Conservation (phyloP, 495 filamentous ascomycete genomes). For the Aspergillus conjunctus region DNA sequence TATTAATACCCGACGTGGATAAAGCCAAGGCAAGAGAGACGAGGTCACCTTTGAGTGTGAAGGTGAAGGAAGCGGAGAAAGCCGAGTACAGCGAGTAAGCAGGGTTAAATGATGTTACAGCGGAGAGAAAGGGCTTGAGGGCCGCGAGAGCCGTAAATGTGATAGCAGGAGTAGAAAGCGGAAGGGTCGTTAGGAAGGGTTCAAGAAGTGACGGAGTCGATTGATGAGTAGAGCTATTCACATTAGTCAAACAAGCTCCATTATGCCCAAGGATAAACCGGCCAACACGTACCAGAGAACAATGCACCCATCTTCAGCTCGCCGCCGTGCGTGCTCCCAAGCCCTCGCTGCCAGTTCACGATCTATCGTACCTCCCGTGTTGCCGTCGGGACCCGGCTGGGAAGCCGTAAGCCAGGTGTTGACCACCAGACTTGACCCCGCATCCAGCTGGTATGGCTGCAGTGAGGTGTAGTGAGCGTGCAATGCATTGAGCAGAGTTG, state of each 20-base stretch:
- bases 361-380: constrained; percentile 76
- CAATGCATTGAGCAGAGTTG: constrained; percentile 85
- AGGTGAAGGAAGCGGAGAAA: constrained; percentile 75
- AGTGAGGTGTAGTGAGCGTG: constrained; percentile 85
- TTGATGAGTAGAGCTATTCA: constrained; percentile 74
- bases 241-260: background rate
- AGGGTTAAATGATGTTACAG: constrained; percentile 86
- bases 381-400: constrained; percentile 64
- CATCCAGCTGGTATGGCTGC: constrained; percentile 80
- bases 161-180: constrained; percentile 70
- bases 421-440: constrained; percentile 89
- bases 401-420: constrained; percentile 90
- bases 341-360: constrained; percentile 75
- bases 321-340: constrained; percentile 94
- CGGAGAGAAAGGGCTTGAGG: constrained; percentile 81
- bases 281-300: constrained; percentile 68
- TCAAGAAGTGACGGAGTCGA: constrained; percentile 83
- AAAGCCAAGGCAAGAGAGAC: constrained; percentile 74
- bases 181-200: constrained; percentile 79
- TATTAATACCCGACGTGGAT: constrained; percentile 87
- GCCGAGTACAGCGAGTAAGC: constrained; percentile 80
- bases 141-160: constrained; percentile 76
- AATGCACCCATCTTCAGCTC: constrained; percentile 95
- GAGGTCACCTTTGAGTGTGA: constrained; percentile 78
- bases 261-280: background rate